Percentiles rank a stretch among this genome's conserved stretches.
Evolutionary conservation across 192 early-diverging fungal genomes (phyloP).

Genomic region (Kappamyces sp.): DNA sequence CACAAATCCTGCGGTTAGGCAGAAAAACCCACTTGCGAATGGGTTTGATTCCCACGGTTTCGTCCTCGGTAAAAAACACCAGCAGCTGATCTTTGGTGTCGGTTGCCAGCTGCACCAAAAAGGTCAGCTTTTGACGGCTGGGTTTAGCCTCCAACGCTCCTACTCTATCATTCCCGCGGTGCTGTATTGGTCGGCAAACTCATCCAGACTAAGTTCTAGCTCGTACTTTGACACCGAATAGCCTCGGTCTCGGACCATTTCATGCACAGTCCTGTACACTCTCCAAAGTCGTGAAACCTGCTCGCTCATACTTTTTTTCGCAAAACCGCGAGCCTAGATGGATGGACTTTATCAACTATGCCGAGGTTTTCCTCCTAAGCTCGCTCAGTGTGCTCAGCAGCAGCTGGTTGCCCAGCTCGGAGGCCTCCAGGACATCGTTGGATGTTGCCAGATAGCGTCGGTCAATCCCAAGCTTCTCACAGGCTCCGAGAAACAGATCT

Average conservation of each 20-base stretch:
- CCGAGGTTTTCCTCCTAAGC: too few relatives aligned
- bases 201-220: constrained; percentile 74
- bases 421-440: too few relatives aligned
- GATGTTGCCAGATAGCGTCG: not conserved
- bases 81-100: constrained; percentile 78
- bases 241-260: constrained; percentile 87
- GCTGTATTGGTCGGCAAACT: constrained; percentile 65
- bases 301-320: too few relatives aligned
- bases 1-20: constrained; percentile 35
- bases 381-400: too few relatives aligned
- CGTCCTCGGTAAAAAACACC: constrained; percentile 87
- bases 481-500: not conserved
- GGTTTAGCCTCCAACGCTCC: constrained; percentile 16
- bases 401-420: too few relatives aligned
- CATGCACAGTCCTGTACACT: constrained; percentile 80
- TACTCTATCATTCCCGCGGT: constrained; percentile 73
- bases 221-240: constrained; percentile 75
- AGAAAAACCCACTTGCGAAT: constrained; percentile 63
- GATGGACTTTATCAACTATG: too few relatives aligned
- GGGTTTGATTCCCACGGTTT: constrained; percentile 81
- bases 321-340: too few relatives aligned
- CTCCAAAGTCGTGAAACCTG: constrained; percentile 25
- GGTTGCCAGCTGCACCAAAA: constrained; percentile 69
- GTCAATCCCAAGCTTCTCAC: not conserved
- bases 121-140: constrained; percentile 71